Evolutionary conservation across 2,329 filamentous ascomycete genomes (phyloP).

Genomic region (Rhinocladiella similis): DNA sequence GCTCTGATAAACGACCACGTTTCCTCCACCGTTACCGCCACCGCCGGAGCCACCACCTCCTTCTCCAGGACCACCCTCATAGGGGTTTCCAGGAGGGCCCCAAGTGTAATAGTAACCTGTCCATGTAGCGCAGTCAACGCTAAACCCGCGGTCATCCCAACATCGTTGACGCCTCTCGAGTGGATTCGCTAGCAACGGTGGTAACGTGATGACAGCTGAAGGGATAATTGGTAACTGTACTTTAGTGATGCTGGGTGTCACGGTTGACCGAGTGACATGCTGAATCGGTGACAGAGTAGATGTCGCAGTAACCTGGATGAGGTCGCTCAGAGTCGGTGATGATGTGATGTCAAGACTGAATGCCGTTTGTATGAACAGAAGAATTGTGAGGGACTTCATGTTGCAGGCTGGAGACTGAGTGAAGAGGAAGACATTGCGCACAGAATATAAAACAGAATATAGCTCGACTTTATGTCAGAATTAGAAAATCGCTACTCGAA

Average conservation of each 20-base stretch:
- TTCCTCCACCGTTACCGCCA: slow-evolving; percentile 11
- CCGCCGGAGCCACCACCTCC: slow-evolving; percentile 17
- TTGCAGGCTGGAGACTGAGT: slow-evolving; percentile 2
- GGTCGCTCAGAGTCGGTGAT: slow-evolving; percentile 6
- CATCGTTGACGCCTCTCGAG: slow-evolving; percentile 28
- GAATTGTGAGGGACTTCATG: slow-evolving; percentile 13
- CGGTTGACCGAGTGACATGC: slow-evolving; percentile 5
- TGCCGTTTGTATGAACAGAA: slow-evolving; percentile 15
- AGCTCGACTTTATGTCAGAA: slow-evolving; percentile 9
- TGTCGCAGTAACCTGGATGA: slow-evolving; percentile 10
- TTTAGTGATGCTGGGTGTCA: slow-evolving; percentile 9
- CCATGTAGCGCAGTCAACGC: slow-evolving; percentile 31
- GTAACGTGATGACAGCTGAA: slow-evolving; percentile 26
- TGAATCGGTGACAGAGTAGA: slow-evolving; percentile 5
- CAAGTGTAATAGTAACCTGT: slow-evolving; percentile 32
- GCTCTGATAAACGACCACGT: slow-evolving; percentile 20
- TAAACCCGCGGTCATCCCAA: slow-evolving; percentile 30
- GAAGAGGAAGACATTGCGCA: background rate
- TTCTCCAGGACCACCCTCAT: slow-evolving; percentile 24
- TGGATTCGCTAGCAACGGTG: slow-evolving; percentile 24
- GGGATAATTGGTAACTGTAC: slow-evolving; percentile 4
- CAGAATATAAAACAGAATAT: no score
- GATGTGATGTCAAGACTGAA: slow-evolving; percentile 17
- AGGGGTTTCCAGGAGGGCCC: slow-evolving; percentile 28
- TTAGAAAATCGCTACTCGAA: background rate